Base-by-base conservation (phyloP, 1,284 basidiomycete species). In the Moesziomyces antarcticus region DNA sequence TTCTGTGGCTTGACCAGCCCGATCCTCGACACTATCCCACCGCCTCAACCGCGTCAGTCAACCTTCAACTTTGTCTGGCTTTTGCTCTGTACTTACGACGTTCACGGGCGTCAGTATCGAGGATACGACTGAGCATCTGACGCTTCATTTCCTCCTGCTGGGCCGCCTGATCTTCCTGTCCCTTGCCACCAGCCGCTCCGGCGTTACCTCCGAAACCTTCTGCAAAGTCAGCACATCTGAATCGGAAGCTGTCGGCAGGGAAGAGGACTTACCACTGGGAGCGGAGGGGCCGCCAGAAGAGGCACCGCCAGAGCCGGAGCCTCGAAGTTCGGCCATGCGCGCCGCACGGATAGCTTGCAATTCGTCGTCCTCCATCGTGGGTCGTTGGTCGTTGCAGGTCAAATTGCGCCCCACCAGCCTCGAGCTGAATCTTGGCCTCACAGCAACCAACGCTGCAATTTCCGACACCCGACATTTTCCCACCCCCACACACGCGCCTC, bases 1-100 rank as follows among this genome's bases (percentile, higher is more conserved):
- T 94, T 88, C 60, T 93, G 90, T 0, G 94, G 93, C 79, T 94
- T 92, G 65, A 97, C 96, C 35, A 99, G 89, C 3, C 92, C 89
- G 82, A 99, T 98, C 48, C 96, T 90, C 4, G 94, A 93, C 67
- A 93, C 92, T 93, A 78, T 14, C 45, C n/a, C 7, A 21, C 33
- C 30, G 30, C 30, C 30, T 33, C 30, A 13, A 33, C 0, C 30
- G n/a, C 1, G 30, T 33, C 30, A 33, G 30, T 33, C 2, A 27
- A 5, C 5, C 30, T 33, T 33, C 0, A 2, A 3, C 30, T 33
- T 33, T 13, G 3, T 33, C 11, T 33, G 30, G 25, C 25, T 27
- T 16, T n/a, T 11, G 14, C 21, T 40, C 24, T 24, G 0, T 3
- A 88, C 94, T 85, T 86, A 98, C 96, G 86, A 85, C 96, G 88